Percentiles rank a stretch among this genome's conserved stretches.
These are phyloP conservation scores for Pleurotus giganteus DNA, from an alignment of 768 basidiomycete genomes.

Conservation along the genomic window DNA sequence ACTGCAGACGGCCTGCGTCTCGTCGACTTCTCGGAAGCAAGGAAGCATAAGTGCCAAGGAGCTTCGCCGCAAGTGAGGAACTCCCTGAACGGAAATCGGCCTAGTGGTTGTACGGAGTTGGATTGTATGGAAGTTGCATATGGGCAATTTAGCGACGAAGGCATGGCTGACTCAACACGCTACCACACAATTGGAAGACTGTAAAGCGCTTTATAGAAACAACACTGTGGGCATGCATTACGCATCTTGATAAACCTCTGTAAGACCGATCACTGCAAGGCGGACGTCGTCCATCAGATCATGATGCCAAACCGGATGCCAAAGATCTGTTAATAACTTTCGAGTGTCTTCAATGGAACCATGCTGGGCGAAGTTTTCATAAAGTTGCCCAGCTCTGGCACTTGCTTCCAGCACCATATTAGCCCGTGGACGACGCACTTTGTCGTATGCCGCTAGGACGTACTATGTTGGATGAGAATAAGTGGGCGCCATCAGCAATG, in stretches of 20 bases:
- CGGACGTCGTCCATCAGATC: constrained; percentile 40
- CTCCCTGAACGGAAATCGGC: neutral
- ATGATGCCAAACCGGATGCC: constrained; percentile 50
- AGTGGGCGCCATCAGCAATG: neutral
- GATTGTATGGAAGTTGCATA: constrained; percentile 18
- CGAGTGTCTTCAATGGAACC: constrained; percentile 28
- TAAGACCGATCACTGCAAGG: constrained; percentile 20
- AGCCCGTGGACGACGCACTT: constrained; percentile 42
- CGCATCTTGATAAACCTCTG: constrained; percentile 7
- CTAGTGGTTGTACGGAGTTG: constrained; percentile 21
- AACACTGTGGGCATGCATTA: neutral
- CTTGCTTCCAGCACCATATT: constrained; percentile 47
- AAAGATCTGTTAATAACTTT: constrained; percentile 35
- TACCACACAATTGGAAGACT: neutral
- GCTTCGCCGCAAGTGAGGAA: constrained; percentile 13
- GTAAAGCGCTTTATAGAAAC: neutral
- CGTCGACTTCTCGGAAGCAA: constrained; percentile 32
- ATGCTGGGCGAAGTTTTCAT: constrained; percentile 36
- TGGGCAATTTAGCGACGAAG: constrained; percentile 13
- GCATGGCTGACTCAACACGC: neutral
- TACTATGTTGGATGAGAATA: constrained; percentile 25
- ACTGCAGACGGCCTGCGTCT: constrained; percentile 29
- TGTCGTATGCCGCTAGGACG: constrained; percentile 46
- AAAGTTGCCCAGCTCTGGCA: constrained; percentile 37
- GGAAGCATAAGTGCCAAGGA: constrained; percentile 25